Base-by-base conservation (phyloP, 2,329 filamentous ascomycete species). In the Apiospora marii region DNA sequence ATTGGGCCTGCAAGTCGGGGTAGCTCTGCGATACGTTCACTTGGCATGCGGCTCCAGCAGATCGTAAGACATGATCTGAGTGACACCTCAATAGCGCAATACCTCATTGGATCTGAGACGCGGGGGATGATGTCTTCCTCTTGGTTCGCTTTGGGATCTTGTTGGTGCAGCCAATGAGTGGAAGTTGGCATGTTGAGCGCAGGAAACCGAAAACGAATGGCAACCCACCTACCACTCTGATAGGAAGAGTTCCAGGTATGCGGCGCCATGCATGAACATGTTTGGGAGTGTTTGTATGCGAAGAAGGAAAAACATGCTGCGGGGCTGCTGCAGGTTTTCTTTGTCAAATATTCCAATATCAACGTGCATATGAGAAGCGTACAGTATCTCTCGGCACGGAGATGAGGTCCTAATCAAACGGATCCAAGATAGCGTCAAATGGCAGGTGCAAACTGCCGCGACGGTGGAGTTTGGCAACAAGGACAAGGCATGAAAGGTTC, bases 401-500 rank as follows among this genome's bases (percentile, higher is more conserved):
- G 58, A 64, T 64, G 34, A 41, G 34, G 58, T 64, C 34, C 58
- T 41, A 41, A 41, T 37, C 58, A 37, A 37, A 41, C 34, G 12
- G 16, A 61, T 37, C 27, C 30, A 41, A 12, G 8, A 37, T 61
- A 37, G 53, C 19, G 53, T 37, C 27, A n/a, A 61, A 61, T 37
- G 16, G 30, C 30, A 14, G n/a, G 30, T 37, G 58, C 34, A 64
- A 24, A 64, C 19, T 64, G 53, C 53, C 53, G 53, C 30, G 53
- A 61, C 53, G n/a, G 53, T 61, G 53, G 53, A 37, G 53, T 61
- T 61, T 34, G 16, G 53, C 6, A 49, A 37, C 53, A 34, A 22
- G 53, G 53, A 61, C 53, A 61, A n/a, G 53, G 53, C 14, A 61
- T 61, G 53, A 12, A 61, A 19, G 53, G 34, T 22, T 61, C 53